phyloP scores from a whole-genome alignment of 2,329 filamentous ascomycete genomes.

The Cordyceps fumosorosea region DNA sequence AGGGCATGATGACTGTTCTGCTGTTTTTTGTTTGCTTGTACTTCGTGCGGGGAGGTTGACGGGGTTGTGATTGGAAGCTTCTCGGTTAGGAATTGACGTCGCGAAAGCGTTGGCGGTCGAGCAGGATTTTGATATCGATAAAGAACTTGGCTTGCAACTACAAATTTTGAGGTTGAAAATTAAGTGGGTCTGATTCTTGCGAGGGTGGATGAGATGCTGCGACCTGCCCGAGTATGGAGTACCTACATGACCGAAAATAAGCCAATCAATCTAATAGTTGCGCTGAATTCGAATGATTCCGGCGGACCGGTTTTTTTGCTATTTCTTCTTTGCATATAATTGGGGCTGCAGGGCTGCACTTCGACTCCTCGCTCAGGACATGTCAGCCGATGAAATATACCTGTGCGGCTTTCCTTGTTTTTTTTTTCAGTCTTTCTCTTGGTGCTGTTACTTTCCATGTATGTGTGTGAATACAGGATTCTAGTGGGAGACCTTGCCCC shows the following conservation, averaged over 20 bases:
- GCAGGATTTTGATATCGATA: slow-evolving; percentile 11
- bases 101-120: background rate
- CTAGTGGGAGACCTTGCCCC: no score
- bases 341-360: background rate
- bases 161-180: slow-evolving; percentile 4
- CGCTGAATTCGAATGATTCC: background rate
- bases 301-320: background rate
- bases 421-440: no score
- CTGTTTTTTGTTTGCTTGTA: background rate
- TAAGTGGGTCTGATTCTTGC: background rate
- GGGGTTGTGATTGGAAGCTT: background rate
- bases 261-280: background rate
- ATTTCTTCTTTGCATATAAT: background rate
- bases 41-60: background rate
- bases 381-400: no score
- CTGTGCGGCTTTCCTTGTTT: no score
- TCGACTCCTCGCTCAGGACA: background rate
- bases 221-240: background rate
- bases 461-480: no score
- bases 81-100: background rate
- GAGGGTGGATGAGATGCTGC: background rate
- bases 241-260: background rate
- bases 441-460: no score
- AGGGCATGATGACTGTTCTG: slow-evolving; percentile 28
- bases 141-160: background rate